Evolutionary conservation across 768 basidiomycete genomes (phyloP).

Genomic region (Termitomyces sp.): DNA sequence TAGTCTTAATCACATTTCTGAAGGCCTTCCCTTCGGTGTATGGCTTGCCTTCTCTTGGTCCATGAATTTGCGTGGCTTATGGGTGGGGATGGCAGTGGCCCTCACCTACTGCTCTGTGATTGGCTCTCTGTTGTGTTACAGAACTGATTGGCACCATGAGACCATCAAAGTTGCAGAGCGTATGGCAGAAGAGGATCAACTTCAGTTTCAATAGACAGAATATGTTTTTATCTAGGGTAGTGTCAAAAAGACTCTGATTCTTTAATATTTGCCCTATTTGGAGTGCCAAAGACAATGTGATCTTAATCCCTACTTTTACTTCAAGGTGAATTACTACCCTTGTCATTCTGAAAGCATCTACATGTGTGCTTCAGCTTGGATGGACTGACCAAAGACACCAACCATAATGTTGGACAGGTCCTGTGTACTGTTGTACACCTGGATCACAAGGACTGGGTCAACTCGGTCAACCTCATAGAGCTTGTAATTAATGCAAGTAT

Average conservation of each 20-base stretch:
- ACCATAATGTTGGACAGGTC: too few species aligned
- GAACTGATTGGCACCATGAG: conserved; percentile 64
- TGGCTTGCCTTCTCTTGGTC: conserved; percentile 61
- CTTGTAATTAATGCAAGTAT: too few species aligned
- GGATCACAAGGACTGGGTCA: too few species aligned
- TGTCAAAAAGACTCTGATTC: too few species aligned
- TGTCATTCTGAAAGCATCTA: too few species aligned
- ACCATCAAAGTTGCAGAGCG: conserved; percentile 52
- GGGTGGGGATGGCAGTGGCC: conserved; percentile 73
- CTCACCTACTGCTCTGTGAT: conserved; percentile 49
- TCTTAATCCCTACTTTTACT: neutral
- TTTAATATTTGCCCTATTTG: too few species aligned
- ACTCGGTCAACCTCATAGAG: too few species aligned
- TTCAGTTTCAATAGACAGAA: neutral
- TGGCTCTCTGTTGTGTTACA: conserved; percentile 47
- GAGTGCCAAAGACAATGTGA: too few species aligned
- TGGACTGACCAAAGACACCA: too few species aligned
- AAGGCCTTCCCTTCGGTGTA: conserved; percentile 75
- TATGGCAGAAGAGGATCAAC: conserved; percentile 33
- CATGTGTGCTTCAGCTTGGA: too few species aligned
- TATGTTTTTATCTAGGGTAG: neutral
- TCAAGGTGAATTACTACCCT: too few species aligned
- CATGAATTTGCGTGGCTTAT: conserved; percentile 67
- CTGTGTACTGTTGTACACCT: too few species aligned
- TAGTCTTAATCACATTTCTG: neutral